Evolutionary conservation across 1,284 basidiomycete genomes (phyloP), one percentile per base, ranked within the genome.

Genomic region (Blastosporella zonata): DNA sequence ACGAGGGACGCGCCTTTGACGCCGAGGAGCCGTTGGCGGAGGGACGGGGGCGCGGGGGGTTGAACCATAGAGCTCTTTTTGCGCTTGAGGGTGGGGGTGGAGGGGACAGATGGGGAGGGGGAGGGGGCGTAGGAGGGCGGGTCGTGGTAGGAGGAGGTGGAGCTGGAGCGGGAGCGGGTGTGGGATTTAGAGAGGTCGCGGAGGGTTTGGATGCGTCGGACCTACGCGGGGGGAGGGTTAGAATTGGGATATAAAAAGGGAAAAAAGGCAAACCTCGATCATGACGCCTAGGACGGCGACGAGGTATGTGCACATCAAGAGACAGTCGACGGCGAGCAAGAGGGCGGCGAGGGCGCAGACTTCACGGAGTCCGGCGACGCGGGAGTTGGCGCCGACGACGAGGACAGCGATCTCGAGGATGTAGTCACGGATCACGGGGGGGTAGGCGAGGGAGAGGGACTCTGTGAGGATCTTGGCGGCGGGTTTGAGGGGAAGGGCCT

Each of bases 301-400:
- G 65, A 95, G 90, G 70, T 97, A 97, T 0, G 92, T 92, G 67
- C 90, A 90, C 55, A 97, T 81, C 67, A 94, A 79, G 43, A 93
- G 62, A 67, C 93, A 97, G 67, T 99, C 96, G 47, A 93, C 79
- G 8, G 79, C 77, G 46, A 99, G 77, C 46, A 93, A 81, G 28
- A 98, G 69, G 0, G 93, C 93, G 1, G 93, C 95, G 12, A 99
- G 81, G 25, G 93, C 90, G 67, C 96, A 99, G 61, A 98, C 97
- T 68, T 99, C 95, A 58, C 84, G 86, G 43, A 99, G 74, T 5
- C 97, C 97, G 25, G 87, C 86, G 25, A 98, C 92, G 45, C 86
- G 87, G 56, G 86, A 89, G 59, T 88, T 84, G 1, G 93, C 93
- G 18, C 96, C 96, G 20, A 95, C 78, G 28, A 87, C 72, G 13